Base-by-base conservation (phyloP, 768 basidiomycete species). In the Rhodotorula kratochvilovae region DNA sequence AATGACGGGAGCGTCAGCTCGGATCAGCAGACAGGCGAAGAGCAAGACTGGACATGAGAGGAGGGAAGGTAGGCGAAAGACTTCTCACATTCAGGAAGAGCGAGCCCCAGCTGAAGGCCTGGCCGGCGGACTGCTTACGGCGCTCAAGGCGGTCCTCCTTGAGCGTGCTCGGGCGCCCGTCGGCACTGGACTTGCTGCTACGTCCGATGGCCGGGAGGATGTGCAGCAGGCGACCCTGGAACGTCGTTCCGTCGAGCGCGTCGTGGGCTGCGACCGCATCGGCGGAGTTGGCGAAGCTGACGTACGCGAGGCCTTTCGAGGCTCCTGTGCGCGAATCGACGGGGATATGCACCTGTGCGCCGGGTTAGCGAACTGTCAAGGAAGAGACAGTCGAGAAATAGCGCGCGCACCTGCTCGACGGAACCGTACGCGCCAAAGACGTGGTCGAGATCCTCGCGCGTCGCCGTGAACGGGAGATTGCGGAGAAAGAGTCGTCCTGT, bases 21-120 rank as follows among this genome's bases (percentile, higher is more conserved):
- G 15, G 42, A 15, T 42, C n/a, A n/a, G n/a, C n/a, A n/a, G n/a
- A n/a, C n/a, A n/a, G n/a, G n/a, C n/a, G n/a, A n/a, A n/a, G n/a
- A n/a, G n/a, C n/a, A n/a, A n/a, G n/a, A n/a, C n/a, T n/a, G n/a
- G n/a, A n/a, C n/a, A n/a, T n/a, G n/a, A n/a, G n/a, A n/a, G n/a
- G n/a, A n/a, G n/a, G n/a, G n/a, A n/a, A n/a, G n/a, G n/a, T n/a
- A n/a, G n/a, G n/a, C 45, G 45, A 19, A 21, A 21, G 10, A 45
- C 10, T 1, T 88, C 91, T 81, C 83, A 96, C 95, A 84, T 97
- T 98, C 91, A 97, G 93, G 79, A 93, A 97, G 67, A 98, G 79
- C 85, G 92, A 89, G 63, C 88, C 87, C 92, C 92, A 95, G 80
- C 91, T 92, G 78, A 93, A 92, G 67, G 89, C 89, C 72, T 88